These are phyloP conservation scores for Capsicum baccatum DNA, from an alignment of 257 asterid genomes.

Conservation along the genomic window DNA sequence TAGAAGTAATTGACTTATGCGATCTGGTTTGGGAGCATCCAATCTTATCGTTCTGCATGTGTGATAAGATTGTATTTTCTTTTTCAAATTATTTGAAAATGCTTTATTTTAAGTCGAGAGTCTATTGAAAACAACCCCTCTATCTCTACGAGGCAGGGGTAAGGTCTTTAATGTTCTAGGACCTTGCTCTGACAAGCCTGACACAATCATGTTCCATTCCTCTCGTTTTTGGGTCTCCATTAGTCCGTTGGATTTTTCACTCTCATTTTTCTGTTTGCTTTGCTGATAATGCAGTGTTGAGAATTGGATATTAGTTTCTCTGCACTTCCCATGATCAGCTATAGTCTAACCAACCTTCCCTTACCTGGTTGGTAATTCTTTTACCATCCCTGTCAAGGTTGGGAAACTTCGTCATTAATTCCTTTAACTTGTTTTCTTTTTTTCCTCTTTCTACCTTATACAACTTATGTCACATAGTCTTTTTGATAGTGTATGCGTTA, in stretches of 20 bases:
- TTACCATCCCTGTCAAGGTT: conserved; percentile 44
- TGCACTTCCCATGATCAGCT: conserved; percentile 58
- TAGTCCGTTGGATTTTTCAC: not conserved
- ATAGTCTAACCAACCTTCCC: conserved; percentile 43
- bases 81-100: too few relatives aligned
- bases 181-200: conserved; percentile 36
- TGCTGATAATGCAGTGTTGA: conserved; percentile 60
- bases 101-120: too few relatives aligned
- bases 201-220: not conserved
- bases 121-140: too few relatives aligned
- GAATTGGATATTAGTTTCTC: conserved; percentile 40
- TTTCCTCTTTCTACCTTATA: not conserved
- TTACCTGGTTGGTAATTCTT: conserved; percentile 33
- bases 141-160: too few relatives aligned
- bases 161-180: conserved; percentile 13
- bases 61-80: not conserved
- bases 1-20: not conserved
- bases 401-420: conserved; percentile 35
- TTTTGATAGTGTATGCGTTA: not conserved
- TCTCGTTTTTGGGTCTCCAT: not conserved
- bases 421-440: not conserved
- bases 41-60: not conserved
- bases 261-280: conserved; percentile 15
- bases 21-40: conserved; percentile 27
- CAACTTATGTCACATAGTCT: not conserved